These are phyloP conservation scores for Entomophthora muscae DNA, from an alignment of 371 early-diverging fungal genomes.

Conservation along the genomic window DNA sequence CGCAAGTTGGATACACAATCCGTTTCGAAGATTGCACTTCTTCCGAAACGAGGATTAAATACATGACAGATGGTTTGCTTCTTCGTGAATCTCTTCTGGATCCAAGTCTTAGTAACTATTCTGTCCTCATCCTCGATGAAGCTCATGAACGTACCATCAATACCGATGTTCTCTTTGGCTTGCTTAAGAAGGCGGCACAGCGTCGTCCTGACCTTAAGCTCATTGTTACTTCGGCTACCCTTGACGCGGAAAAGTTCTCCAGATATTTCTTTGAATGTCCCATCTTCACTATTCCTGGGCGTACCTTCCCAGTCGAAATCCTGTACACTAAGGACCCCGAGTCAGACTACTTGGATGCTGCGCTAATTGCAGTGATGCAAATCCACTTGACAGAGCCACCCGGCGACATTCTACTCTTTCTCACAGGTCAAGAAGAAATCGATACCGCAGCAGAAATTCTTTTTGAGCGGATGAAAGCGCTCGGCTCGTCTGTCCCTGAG, in stretches of 20 bases:
- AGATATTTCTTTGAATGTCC: slow-evolving; percentile 50
- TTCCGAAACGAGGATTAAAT: slow-evolving; percentile 87
- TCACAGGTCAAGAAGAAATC: slow-evolving; percentile 97
- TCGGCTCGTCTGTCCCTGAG: slow-evolving; percentile 86
- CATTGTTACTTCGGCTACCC: slow-evolving; percentile 91
- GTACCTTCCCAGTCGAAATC: slow-evolving; percentile 89
- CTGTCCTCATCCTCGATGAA: slow-evolving; percentile 95
- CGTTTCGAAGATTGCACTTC: slow-evolving; percentile 96
- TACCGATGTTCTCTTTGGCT: slow-evolving; percentile 96
- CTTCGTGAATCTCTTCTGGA: slow-evolving; percentile 91
- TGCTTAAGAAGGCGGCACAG: slow-evolving; percentile 71
- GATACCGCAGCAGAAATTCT: slow-evolving; percentile 83
- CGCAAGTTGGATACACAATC: slow-evolving; percentile 96
- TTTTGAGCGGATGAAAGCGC: slow-evolving; percentile 87
- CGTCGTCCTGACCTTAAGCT: slow-evolving; percentile 77
- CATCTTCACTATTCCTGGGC: slow-evolving; percentile 92
- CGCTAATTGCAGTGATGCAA: slow-evolving; percentile 87
- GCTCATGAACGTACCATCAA: slow-evolving; percentile 97
- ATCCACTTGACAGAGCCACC: slow-evolving; percentile 91
- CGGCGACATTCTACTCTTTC: slow-evolving; percentile 93
- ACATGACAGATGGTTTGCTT: slow-evolving; percentile 99
- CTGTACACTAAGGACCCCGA: slow-evolving; percentile 89
- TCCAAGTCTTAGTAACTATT: slow-evolving; percentile 63
- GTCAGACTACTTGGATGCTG: slow-evolving; percentile 82
- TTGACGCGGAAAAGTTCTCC: slow-evolving; percentile 82